Conservation (phyloP, 768 basidiomycete genomes). For the Termitomyces heimii region DNA sequence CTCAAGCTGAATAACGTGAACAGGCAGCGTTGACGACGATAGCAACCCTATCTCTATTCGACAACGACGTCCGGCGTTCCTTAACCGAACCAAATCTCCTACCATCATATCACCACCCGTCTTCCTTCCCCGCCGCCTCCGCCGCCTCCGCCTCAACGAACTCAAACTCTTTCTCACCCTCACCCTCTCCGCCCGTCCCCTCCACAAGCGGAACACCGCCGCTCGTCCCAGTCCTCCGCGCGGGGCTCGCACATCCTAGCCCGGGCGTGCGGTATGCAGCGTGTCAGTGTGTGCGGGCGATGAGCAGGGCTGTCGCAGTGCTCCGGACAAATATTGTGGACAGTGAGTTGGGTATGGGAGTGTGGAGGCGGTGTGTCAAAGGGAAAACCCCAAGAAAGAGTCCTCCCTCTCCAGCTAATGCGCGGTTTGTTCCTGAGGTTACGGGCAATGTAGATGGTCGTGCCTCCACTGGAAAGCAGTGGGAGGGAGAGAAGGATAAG, state of each 20-base stretch:
- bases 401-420: not conserved
- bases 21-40: constrained; percentile 73
- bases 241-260: constrained; percentile 52
- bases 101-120: constrained; percentile 22
- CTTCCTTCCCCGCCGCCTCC: constrained; percentile 41
- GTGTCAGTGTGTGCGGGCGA: constrained; percentile 78
- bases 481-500: constrained; percentile 44
- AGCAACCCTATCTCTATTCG: constrained; percentile 66
- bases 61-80: constrained; percentile 64
- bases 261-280: constrained; percentile 81
- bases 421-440: not conserved
- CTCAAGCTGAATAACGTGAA: not conserved
- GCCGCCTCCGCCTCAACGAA: constrained; percentile 26
- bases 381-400: not conserved
- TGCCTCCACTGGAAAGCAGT: not conserved
- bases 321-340: constrained; percentile 84
- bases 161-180: constrained; percentile 21
- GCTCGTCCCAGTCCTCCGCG: constrained; percentile 40
- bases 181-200: not conserved
- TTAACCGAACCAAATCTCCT: constrained; percentile 23
- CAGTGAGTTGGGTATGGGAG: constrained; percentile 65
- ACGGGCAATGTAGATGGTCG: not conserved
- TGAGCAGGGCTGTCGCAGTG: constrained; percentile 75
- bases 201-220: constrained; percentile 30
- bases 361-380: constrained; percentile 48